A percentile compares a stretch with the other conserved stretches of the same genome.
Evolutionary conservation across 2,329 filamentous ascomycete species (phyloP).

Genomic region (Periconia digitata): DNA sequence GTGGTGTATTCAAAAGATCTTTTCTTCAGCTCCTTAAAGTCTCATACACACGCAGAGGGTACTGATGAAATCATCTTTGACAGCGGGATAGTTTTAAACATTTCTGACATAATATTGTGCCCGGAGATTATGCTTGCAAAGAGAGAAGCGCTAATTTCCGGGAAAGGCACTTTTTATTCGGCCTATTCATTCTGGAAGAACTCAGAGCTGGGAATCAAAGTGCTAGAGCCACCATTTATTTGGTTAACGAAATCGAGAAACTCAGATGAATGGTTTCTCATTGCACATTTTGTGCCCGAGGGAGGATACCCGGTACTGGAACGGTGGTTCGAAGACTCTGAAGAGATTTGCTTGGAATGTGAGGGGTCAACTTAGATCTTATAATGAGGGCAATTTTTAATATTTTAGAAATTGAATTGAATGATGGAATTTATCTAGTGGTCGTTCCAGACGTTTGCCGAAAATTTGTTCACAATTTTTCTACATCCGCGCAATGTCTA

Average conservation of each 20-base stretch:
- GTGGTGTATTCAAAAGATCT: conserved; percentile 5
- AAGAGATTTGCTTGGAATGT: conserved; percentile 6
- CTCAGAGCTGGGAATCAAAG: conserved; percentile 1
- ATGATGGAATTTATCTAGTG: too few relatives aligned
- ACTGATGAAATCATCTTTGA: conserved; percentile 3
- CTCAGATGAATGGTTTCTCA: conserved; percentile 4
- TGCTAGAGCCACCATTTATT: conserved; percentile 5
- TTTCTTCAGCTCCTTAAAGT: conserved; percentile 3
- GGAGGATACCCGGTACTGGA: conserved; percentile 2
- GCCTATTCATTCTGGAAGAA: conserved; percentile 7
- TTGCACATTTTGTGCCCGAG: conserved; percentile 1
- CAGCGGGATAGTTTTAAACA: conserved; percentile 4
- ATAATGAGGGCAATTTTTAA: too few relatives aligned
- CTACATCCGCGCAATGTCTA: too few relatives aligned
- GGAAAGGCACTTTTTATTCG: conserved; percentile 3
- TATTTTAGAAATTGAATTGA: too few relatives aligned
- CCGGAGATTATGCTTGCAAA: conserved; percentile 4
- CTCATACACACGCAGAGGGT: conserved; percentile 1
- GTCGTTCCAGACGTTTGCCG: too few relatives aligned
- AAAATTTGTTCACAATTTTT: too few relatives aligned
- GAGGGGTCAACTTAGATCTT: too few relatives aligned
- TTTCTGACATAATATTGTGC: conserved; percentile 3
- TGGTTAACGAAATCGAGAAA: conserved; percentile 5
- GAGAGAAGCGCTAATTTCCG: conserved; percentile 3
- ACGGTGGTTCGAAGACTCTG: conserved; percentile 5